Base-by-base conservation (phyloP, 2,329 filamentous ascomycete species). In the Gnomoniopsis sp. region DNA sequence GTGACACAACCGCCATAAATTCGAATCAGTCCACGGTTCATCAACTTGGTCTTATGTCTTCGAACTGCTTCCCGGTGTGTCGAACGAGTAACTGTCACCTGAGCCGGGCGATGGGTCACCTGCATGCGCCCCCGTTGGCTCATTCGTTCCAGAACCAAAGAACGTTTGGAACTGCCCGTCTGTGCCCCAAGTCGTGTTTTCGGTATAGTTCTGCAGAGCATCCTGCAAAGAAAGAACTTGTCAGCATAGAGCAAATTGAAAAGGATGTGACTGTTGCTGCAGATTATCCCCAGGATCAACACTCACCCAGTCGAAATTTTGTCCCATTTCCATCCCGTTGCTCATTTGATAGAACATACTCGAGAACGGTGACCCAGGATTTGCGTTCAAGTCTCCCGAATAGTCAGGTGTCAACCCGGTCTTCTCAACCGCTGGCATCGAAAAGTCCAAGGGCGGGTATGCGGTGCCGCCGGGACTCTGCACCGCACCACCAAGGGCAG, bases 291-390 rank as follows among this genome's bases (percentile, higher is more conserved):
- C 10, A 15, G 41, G 11, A 30, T 49, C 17, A 47, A 11, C 49
- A 67, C 81, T 69, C 75, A 85, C 83, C 83, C 83, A 86, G 70
- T 86, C 82, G 67, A 86, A 82, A 51, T 79, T 83, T 47, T 74
- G 70, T 36, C 75, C 73, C 52, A 84, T 71, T 41, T 81, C 79
- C 67, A 79, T 74, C 61, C 66, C 71, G 38, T 64, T 69, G 19
- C 73, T 72, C 56, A 80, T 66, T 51, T 74, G 79, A 19, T 75
- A 77, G 62, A 84, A 80, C 77, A 85, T 81, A 50, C 77, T 79
- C 61, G 78, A 78, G 60, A 83, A 76, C 3, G 81, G 80, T 48
- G 80, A 83, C 30, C 70, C 69, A 8, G 67, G 67, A 44, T 69
- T 71, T 41, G 73, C 65, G 4, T 65, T 65, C 19, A 75, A 57